Evolutionary conservation across 2,329 filamentous ascomycete species (phyloP), one percentile per base, ranked within the genome.

Genomic region (Xylaria sp.): DNA sequence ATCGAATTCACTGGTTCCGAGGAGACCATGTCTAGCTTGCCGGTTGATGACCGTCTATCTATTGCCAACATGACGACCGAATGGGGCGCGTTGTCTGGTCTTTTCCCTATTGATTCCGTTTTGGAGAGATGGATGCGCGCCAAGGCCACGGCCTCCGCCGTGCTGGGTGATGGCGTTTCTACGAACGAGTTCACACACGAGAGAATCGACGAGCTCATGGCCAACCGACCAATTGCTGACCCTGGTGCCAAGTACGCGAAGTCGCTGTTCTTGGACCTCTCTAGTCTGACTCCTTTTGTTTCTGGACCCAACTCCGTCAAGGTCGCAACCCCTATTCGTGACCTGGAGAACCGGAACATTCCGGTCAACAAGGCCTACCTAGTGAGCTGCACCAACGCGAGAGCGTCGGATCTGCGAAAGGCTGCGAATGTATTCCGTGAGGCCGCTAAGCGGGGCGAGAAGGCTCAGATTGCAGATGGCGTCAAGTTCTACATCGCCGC

Each of bases 231-330:
- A 2, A 74, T 71, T 0, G 90, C 92, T 2, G 92, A 97, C 70
- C 83, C 82, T 11, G 89, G 85, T 7, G 92, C 92, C 1, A 79
- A 78, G 4, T 97, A 97, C 66, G 88, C 91, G 57, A 97, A 97
- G 75, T 78, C 87, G 47, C 80, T 96, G 0, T 92, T 89, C 72
- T 78, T 97, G 5, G 85, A 96, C 71, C 82, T 97, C 0, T 90
- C 88, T 0, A 92, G 91, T 0, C 81, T 97, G 0, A 88, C 90
- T 0, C 92, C 92, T 0, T 92, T 89, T 59, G 86, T 97, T 8
- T 82, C 92, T 0, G 92, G 93, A 0, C 93, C 93, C 0, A 96
- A 97, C 76, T 92, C 89, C 0, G 91, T 96, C 69, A 97, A 97
- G 75, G 78, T 96, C 0, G 86, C 89, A 0, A 96, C 87, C 0